Percentiles rank a stretch among this genome's conserved stretches.
phyloP scores from a whole-genome alignment of 2,329 filamentous ascomycete species.

The Diaporthe australafricana region DNA sequence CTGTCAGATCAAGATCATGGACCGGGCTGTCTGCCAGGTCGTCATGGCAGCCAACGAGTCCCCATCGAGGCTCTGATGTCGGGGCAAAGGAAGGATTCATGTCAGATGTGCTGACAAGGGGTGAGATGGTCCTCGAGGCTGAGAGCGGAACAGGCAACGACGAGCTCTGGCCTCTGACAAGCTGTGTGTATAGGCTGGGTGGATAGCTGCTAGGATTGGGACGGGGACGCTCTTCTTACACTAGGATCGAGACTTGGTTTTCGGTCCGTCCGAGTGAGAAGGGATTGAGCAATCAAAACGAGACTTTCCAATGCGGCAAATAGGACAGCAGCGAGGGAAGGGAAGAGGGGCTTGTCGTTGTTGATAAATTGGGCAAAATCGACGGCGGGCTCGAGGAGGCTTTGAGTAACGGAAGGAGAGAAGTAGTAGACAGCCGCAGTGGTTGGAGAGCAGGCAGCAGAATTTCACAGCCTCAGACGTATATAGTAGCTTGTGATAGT shows the following conservation, averaged over 20 bases:
- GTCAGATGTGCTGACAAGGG: conserved; percentile 25
- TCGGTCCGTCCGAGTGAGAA: not conserved
- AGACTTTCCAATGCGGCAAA: not conserved
- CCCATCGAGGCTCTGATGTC: conserved; percentile 30
- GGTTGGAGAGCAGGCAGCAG: conserved; percentile 31
- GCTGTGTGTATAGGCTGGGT: not conserved
- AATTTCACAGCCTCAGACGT: conserved; percentile 34
- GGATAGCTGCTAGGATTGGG: not conserved
- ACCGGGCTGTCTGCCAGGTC: conserved; percentile 21
- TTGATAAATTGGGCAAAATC: conserved; percentile 32
- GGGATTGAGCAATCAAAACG: not conserved
- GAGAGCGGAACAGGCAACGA: conserved; percentile 26
- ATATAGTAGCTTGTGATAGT: not conserved
- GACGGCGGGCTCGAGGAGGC: not conserved
- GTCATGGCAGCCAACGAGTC: conserved; percentile 11
- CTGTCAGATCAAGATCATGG: not conserved
- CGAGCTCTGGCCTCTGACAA: not conserved
- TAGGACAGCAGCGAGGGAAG: not conserved
- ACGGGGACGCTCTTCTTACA: not conserved
- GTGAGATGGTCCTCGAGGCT: conserved; percentile 13
- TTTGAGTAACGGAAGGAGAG: conserved; percentile 13
- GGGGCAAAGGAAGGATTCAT: conserved; percentile 33
- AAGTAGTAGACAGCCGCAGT: not conserved
- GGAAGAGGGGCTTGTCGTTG: not conserved
- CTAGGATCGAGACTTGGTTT: not conserved